Percentiles rank a stretch among this genome's conserved stretches.
Evolutionary conservation across 2,329 filamentous ascomycete species (phyloP).

Genomic region (Gnomoniopsis smithogilvyi): DNA sequence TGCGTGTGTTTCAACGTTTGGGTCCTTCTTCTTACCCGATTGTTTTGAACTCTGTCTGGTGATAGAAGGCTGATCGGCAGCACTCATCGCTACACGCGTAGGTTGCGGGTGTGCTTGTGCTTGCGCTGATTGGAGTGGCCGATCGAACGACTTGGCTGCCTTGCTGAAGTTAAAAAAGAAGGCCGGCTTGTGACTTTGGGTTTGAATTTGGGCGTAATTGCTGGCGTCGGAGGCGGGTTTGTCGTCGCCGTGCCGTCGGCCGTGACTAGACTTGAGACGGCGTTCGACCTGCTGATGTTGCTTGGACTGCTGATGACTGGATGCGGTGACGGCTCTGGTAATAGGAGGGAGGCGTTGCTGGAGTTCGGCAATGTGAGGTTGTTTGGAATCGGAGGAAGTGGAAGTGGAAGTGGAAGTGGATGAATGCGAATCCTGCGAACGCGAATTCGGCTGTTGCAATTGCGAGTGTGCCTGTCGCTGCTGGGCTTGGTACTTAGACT

Average conservation of each 20-base stretch:
- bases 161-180: conserved; percentile 52
- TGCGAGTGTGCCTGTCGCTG: conserved; percentile 7
- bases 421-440: conserved; percentile 3
- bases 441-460: not conserved
- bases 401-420: not conserved
- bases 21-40: conserved; percentile 26
- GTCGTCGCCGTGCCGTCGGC: conserved; percentile 32
- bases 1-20: not conserved
- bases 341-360: conserved; percentile 28
- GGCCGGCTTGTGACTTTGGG: conserved; percentile 34
- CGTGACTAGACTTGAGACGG: conserved; percentile 26
- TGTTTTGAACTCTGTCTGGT: conserved; percentile 28
- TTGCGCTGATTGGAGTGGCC: conserved; percentile 22
- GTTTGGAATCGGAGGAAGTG: conserved; percentile 12
- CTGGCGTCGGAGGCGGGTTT: conserved; percentile 33
- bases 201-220: conserved; percentile 20
- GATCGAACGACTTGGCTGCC: conserved; percentile 38
- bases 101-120: conserved; percentile 17
- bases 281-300: conserved; percentile 26
- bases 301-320: conserved; percentile 16
- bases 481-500: not conserved
- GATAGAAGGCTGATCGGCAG: conserved; percentile 26
- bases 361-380: conserved; percentile 30
- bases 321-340: conserved; percentile 24
- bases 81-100: conserved; percentile 15